phyloP scores from a whole-genome alignment of 176 grass and related monocot species.

The Eragrostis nindensis region DNA sequence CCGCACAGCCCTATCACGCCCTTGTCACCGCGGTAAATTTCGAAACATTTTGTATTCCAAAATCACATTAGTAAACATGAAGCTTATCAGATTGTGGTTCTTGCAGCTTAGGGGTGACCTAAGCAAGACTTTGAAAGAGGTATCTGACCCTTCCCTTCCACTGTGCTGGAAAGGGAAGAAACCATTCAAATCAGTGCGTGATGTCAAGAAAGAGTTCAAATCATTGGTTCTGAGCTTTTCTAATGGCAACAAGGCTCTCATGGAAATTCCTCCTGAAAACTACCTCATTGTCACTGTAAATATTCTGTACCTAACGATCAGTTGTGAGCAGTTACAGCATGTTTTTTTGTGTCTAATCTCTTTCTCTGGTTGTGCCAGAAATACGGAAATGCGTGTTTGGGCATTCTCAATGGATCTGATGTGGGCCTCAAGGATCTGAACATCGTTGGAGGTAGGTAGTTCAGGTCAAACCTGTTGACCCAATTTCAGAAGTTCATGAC shows the following conservation, averaged over 20 bases:
- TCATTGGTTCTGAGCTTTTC: constrained; percentile 68
- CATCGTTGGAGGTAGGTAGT: constrained; percentile 80
- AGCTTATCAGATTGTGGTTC: constrained; percentile 33
- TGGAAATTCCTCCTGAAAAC: constrained; percentile 95
- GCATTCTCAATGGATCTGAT: constrained; percentile 94
- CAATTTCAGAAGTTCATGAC: background rate
- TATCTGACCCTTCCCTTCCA: constrained; percentile 68
- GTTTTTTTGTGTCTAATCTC: constrained; percentile 9
- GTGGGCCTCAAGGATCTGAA: constrained; percentile 77
- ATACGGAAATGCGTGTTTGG: constrained; percentile 91
- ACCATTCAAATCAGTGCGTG: constrained; percentile 79
- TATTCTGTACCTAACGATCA: background rate
- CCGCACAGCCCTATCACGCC: constrained; percentile 70
- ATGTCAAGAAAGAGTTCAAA: constrained; percentile 90
- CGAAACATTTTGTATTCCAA: background rate
- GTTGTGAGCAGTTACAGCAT: background rate
- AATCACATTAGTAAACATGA: constrained; percentile 23
- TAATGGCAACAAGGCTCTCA: constrained; percentile 58
- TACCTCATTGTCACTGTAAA: constrained; percentile 96
- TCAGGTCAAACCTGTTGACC: background rate
- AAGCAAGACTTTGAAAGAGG: constrained; percentile 64
- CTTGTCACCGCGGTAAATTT: constrained; percentile 73
- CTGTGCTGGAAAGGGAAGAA: constrained; percentile 93
- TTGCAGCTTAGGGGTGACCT: constrained; percentile 73
- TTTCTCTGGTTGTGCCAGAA: constrained; percentile 57